Evolutionary conservation across 2,329 filamentous ascomycete species (phyloP).

Genomic region (Fusarium dimerum): DNA sequence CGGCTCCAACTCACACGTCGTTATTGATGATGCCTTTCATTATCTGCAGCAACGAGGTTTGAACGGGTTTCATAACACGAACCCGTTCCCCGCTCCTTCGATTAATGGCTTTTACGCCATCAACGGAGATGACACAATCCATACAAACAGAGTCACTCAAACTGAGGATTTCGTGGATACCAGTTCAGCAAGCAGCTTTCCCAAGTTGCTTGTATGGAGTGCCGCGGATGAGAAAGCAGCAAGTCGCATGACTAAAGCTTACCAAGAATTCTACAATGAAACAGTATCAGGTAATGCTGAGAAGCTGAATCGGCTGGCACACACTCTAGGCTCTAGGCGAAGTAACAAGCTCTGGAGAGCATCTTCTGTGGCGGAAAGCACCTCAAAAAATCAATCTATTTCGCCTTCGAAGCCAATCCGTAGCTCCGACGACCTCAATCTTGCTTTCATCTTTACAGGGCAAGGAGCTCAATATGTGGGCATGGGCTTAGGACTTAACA

Average conservation of each 20-base stretch:
- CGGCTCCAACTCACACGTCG: constrained; percentile 44
- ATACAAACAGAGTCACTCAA: neutral
- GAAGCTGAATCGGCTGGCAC: constrained; percentile 23
- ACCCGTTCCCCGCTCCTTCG: rapidly evolving
- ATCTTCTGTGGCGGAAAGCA: neutral
- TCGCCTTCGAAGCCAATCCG: neutral
- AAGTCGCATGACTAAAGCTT: constrained; percentile 5
- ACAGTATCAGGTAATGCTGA: neutral
- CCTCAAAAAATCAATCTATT: rapidly evolving
- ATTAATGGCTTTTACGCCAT: neutral
- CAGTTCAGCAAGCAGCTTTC: neutral
- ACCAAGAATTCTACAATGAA: neutral
- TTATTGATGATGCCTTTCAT: constrained; percentile 32
- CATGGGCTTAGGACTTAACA: constrained; percentile 31
- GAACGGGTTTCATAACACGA: neutral
- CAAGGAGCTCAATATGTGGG: constrained; percentile 37
- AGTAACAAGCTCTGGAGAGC: constrained; percentile 23
- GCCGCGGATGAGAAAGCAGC: constrained; percentile 35
- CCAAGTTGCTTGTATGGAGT: constrained; percentile 41
- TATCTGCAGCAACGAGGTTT: constrained; percentile 1
- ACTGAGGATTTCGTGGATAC: too few relatives aligned
- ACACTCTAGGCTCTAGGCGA: constrained; percentile 31
- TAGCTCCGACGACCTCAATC: constrained; percentile 4
- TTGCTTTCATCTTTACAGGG: constrained; percentile 33
- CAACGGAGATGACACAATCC: neutral